A percentile compares a stretch with the other conserved stretches of the same genome.
Evolutionary conservation across 345 rosid genomes (phyloP).

Genomic region (Sonneratia alba): DNA sequence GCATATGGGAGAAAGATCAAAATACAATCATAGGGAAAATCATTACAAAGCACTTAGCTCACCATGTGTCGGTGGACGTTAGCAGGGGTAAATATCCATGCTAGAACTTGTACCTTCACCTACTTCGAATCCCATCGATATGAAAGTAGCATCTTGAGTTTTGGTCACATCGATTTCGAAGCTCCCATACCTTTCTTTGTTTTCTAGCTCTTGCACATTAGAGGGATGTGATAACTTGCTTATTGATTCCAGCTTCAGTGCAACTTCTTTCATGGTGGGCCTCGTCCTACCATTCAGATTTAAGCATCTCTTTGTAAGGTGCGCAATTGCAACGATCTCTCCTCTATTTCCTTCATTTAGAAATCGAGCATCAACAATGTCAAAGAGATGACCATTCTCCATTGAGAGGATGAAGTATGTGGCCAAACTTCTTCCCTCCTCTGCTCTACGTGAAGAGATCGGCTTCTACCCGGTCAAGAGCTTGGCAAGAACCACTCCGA

Average conservation of each 20-base stretch:
- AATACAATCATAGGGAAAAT: no score
- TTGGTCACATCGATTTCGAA: neutral
- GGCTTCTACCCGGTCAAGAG: slow-evolving; percentile 8
- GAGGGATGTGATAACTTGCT: neutral
- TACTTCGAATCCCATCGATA: neutral
- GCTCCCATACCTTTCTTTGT: neutral
- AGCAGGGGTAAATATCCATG: no score
- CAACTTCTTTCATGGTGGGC: slow-evolving; percentile 20
- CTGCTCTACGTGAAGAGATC: neutral
- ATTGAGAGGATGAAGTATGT: slow-evolving; percentile 4
- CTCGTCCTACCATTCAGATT: slow-evolving; percentile 5
- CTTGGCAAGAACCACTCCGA: slow-evolving; percentile 17
- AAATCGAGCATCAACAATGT: slow-evolving; percentile 11
- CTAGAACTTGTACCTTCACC: neutral
- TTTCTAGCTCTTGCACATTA: neutral
- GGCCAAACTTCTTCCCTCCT: slow-evolving; percentile 1
- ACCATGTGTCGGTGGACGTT: neutral
- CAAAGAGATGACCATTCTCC: slow-evolving; percentile 7
- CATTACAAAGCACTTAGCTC: neutral
- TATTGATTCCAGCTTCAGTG: slow-evolving; percentile 4
- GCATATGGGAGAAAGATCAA: no score
- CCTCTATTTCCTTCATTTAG: slow-evolving; percentile 1
- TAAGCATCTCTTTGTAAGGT: slow-evolving; percentile 13
- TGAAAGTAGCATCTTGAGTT: neutral
- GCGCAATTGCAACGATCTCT: slow-evolving; percentile 9